phyloP scores from a whole-genome alignment of 805 yeast species.

The Candida ipomoeae region DNA sequence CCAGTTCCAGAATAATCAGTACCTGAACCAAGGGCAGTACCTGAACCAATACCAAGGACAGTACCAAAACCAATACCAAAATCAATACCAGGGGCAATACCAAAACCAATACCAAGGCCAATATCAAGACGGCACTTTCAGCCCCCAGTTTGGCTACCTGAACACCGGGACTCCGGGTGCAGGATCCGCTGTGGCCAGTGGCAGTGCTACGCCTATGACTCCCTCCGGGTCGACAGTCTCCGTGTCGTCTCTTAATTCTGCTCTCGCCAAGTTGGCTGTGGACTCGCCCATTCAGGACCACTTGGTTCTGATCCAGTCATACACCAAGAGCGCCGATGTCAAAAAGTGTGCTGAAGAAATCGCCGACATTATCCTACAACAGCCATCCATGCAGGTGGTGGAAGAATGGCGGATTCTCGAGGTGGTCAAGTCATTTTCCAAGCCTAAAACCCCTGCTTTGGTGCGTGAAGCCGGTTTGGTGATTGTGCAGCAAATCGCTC shows the following conservation, averaged over 20 bases:
- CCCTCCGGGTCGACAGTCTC: slow-evolving; percentile 61
- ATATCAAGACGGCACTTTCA: slow-evolving; percentile 1
- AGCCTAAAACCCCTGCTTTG: slow-evolving; percentile 68
- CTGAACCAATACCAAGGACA: not conserved
- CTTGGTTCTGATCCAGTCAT: slow-evolving; percentile 48
- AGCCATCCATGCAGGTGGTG: slow-evolving; percentile 40
- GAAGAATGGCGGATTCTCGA: slow-evolving; percentile 64
- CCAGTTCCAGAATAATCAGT: slow-evolving; percentile 4
- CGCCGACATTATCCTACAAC: slow-evolving; percentile 44
- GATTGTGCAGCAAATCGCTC: slow-evolving; percentile 53
- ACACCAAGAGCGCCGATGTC: slow-evolving; percentile 51
- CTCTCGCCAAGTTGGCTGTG: slow-evolving; percentile 56
- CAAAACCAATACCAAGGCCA: not conserved
- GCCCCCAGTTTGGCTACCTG: slow-evolving; percentile 8
- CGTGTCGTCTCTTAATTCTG: slow-evolving; percentile 65
- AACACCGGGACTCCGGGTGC: slow-evolving; percentile 12
- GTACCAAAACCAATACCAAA: not conserved
- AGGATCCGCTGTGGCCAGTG: slow-evolving; percentile 25
- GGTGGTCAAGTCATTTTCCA: slow-evolving; percentile 59
- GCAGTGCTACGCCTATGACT: slow-evolving; percentile 33
- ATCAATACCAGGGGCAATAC: slow-evolving; percentile 6
- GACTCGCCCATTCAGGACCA: slow-evolving; percentile 63
- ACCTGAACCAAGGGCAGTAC: not conserved
- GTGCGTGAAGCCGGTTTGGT: slow-evolving; percentile 75
- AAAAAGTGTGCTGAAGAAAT: slow-evolving; percentile 52